These are phyloP conservation scores for Musa troglodytarum DNA, from an alignment of 176 grass and related monocot species.

Conservation along the genomic window DNA sequence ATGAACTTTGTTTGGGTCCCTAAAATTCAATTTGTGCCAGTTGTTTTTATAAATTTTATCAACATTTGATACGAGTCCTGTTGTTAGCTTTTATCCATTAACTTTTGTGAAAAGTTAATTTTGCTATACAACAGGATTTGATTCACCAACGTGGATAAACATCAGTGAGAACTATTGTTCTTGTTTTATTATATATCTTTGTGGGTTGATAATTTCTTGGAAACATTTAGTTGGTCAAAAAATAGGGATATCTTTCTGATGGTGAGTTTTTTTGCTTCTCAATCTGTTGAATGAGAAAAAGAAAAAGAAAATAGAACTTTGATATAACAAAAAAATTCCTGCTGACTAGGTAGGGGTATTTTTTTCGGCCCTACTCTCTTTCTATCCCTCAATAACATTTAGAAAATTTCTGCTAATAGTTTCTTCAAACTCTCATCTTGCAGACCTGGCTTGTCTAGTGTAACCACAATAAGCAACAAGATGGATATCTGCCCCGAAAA, in stretches of 20 bases:
- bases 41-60: not conserved
- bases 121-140: too few relatives aligned
- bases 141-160: not conserved
- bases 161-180: not conserved
- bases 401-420: not conserved
- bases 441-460: constrained; percentile 51
- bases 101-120: not conserved
- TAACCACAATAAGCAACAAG: constrained; percentile 47
- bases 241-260: too few relatives aligned
- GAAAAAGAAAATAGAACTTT: not conserved
- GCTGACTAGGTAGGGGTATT: not conserved
- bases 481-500: constrained; percentile 45
- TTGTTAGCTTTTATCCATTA: not conserved
- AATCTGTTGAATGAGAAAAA: not conserved
- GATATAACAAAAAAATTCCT: not conserved
- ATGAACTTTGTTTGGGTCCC: not conserved
- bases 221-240: too few relatives aligned
- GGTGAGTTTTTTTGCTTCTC: too few relatives aligned
- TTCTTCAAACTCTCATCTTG: not conserved
- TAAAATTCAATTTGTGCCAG: not conserved
- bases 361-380: not conserved
- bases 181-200: not conserved
- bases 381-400: not conserved
- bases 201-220: too few relatives aligned
- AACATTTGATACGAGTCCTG: not conserved